These are phyloP conservation scores for Saraca asoca DNA, from an alignment of 331 rosid genomes.

Conservation along the genomic window DNA sequence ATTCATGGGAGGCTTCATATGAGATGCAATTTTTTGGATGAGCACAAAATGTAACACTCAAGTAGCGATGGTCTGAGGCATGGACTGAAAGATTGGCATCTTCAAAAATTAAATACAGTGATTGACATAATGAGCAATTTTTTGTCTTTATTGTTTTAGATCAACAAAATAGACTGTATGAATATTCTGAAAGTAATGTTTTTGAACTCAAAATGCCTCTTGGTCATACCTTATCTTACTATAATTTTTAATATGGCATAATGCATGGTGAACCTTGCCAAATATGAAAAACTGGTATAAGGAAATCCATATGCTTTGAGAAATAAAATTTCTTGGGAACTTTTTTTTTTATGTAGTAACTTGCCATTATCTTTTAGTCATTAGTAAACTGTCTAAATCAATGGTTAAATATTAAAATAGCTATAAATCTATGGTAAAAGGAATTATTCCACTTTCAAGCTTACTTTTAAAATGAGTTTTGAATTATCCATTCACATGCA, in stretches of 20 bases:
- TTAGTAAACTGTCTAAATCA: slow-evolving; percentile 15
- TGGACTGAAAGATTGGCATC: slow-evolving; percentile 62
- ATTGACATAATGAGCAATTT: slow-evolving; percentile 92
- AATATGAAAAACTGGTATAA: slow-evolving; percentile 9
- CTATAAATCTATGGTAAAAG: too few relatives aligned
- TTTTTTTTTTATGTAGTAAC: not conserved
- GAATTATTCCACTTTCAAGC: too few relatives aligned
- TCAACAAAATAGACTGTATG: slow-evolving; percentile 82
- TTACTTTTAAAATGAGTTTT: too few relatives aligned
- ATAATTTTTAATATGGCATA: slow-evolving; percentile 2
- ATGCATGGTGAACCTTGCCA: slow-evolving; percentile 17
- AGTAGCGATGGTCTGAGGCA: slow-evolving; percentile 47
- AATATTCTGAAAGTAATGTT: slow-evolving; percentile 87
- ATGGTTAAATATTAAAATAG: too few relatives aligned
- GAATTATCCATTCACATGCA: too few relatives aligned
- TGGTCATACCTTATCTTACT: slow-evolving; percentile 2
- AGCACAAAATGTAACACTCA: slow-evolving; percentile 63
- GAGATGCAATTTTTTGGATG: slow-evolving; percentile 96
- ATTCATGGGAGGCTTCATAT: slow-evolving; percentile 93
- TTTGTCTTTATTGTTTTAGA: slow-evolving; percentile 76
- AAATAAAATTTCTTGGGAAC: slow-evolving; percentile 17
- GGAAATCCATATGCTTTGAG: slow-evolving; percentile 18
- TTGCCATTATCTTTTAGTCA: not conserved
- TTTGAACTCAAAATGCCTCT: slow-evolving; percentile 32
- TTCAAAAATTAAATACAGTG: slow-evolving; percentile 89